Evolutionary conservation across 192 early-diverging fungal species (phyloP), one percentile per base, ranked within the genome.

Genomic region (Paraglomus occultum): DNA sequence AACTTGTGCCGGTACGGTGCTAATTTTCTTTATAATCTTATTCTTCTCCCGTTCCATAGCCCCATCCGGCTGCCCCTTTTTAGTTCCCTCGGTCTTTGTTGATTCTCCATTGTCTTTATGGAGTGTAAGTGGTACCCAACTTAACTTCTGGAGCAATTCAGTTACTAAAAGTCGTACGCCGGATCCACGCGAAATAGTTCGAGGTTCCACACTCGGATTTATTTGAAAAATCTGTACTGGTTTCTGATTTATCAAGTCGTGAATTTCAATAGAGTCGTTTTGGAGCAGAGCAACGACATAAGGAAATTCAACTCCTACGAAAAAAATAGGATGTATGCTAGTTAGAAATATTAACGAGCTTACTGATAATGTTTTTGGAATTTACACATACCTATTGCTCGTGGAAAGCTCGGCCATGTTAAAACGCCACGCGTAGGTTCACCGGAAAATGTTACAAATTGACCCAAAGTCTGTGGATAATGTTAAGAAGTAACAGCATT

Each of bases 341-440:
- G 31, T 31, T 31, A 31, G 31, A 31, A 31, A 31, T 31, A 31
- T 31, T 31, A 31, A 31, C 3, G 31, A 31, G 31, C 31, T 31
- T 31, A 31, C 31, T 31, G 31, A 3, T 31, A 31, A 2, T 31
- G 31, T 3, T 1, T 31, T 31, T 31, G 1, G 31, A 31, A 31
- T 31, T 31, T 31, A 7, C 22, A 64, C 1, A 17, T 49, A 66
- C 64, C 47, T 22, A 77, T 50, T 39, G 82, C 75, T 38, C 78
- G 67, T 18, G 82, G 84, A 59, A 80, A 82, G 31, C 80, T 80
- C 0, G 74, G 67, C 83, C 81, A 89, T 63, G 79, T 72, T 43
- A 83, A 62, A n/a, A 76, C 78, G 68, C 91, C 92, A 65, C 90
- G 79, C 10, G 91, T 80, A 39, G 93, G 83, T 43, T 93, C 90